phyloP scores from a whole-genome alignment of 768 basidiomycete species.

The Phanerochaete sordida region DNA sequence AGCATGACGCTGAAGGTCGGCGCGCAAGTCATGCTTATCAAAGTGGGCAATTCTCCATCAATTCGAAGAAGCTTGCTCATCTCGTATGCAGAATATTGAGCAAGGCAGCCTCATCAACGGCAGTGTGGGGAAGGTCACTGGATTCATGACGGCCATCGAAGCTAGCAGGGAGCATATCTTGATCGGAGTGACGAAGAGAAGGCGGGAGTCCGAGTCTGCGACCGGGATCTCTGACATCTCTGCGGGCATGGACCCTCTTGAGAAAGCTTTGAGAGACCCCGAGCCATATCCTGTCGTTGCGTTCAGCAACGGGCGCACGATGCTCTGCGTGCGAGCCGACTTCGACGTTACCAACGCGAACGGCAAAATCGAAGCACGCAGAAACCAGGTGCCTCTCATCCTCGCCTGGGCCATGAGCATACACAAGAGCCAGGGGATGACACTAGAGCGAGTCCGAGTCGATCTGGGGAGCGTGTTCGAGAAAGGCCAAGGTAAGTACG shows the following conservation, averaged over 20 bases:
- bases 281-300: constrained; percentile 7
- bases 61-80: not conserved
- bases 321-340: constrained; percentile 50
- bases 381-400: constrained; percentile 57
- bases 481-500: constrained; percentile 62
- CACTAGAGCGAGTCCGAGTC: constrained; percentile 77
- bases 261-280: not conserved
- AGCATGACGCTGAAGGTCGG: constrained; percentile 39
- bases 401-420: constrained; percentile 83
- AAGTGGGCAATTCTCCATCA: constrained; percentile 35
- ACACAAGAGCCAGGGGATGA: constrained; percentile 90
- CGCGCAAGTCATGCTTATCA: constrained; percentile 85
- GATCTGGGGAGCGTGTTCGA: constrained; percentile 75
- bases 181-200: constrained; percentile 1
- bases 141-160: constrained; percentile 17
- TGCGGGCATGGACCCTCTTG: not conserved
- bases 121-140: constrained; percentile 44
- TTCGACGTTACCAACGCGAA: constrained; percentile 44
- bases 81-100: constrained; percentile 50
- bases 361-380: constrained; percentile 55
- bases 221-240: too few relatives aligned
- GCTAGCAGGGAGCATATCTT: not conserved
- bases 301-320: too few relatives aligned
- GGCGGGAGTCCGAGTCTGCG: not conserved
- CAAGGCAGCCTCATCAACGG: constrained; percentile 74